Evolutionary conservation across 2,329 filamentous ascomycete species (phyloP).

Genomic region (Aspergillus glaucus): DNA sequence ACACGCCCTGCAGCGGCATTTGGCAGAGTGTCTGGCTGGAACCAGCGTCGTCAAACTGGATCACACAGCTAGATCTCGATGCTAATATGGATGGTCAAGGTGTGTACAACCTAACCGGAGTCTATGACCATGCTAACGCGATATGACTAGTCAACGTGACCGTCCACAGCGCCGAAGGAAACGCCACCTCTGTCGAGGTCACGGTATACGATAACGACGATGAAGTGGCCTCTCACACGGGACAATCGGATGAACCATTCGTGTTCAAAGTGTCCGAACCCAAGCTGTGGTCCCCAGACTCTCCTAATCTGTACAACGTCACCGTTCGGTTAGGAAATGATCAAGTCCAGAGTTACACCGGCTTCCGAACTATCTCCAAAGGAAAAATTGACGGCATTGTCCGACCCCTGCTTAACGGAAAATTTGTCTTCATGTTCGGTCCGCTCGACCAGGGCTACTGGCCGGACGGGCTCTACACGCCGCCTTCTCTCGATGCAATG

Average conservation of each 20-base stretch:
- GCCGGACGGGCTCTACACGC: constrained; percentile 62
- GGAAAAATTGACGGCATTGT: constrained; percentile 53
- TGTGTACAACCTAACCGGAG: constrained; percentile 22
- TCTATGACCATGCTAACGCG: constrained; percentile 1
- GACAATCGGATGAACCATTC: constrained; percentile 46
- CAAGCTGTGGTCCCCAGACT: constrained; percentile 59
- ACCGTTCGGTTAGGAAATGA: constrained; percentile 51
- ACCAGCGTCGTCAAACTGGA: constrained; percentile 51
- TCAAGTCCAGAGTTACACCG: constrained; percentile 57
- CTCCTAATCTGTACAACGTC: constrained; percentile 60
- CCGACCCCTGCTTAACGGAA: constrained; percentile 61
- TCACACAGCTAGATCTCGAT: constrained; percentile 54
- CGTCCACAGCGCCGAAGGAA: constrained; percentile 43
- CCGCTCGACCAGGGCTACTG: constrained; percentile 66
- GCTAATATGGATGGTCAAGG: constrained; percentile 52
- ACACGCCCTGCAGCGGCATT: constrained; percentile 66
- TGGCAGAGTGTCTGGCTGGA: constrained; percentile 71
- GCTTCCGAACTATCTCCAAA: constrained; percentile 58
- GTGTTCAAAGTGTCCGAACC: constrained; percentile 50
- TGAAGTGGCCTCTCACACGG: constrained; percentile 40
- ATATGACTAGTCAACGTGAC: constrained; percentile 48
- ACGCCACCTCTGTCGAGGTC: constrained; percentile 32
- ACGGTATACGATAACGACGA: constrained; percentile 29
- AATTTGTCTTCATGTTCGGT: constrained; percentile 62
- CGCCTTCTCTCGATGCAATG: constrained; percentile 63